Evolutionary conservation across 805 yeast genomes (phyloP), one percentile per base, ranked within the genome.

Genomic region (Saccharomycopsis selenospora): DNA sequence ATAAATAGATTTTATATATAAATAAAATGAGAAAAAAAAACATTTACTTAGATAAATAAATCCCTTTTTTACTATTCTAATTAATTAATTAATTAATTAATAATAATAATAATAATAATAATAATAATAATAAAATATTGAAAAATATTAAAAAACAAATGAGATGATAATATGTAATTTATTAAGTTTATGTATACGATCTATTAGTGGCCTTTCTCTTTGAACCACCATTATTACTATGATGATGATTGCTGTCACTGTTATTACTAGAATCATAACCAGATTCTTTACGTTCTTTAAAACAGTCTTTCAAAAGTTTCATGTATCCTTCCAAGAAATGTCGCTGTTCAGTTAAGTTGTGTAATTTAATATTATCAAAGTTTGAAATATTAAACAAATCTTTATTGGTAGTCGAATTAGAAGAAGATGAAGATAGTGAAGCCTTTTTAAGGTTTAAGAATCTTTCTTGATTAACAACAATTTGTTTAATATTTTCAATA

Each of bases 311-410:
- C 18, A 47, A 26, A 6, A 41, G 10, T 18, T 14, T 11, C 50
- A 47, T 42, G 46, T 42, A 47, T 13, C 30, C 26, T 42, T 42
- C 40, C 42, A 47, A 36, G 40, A 47, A 47, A 28, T 20, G 24
- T 29, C 42, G 27, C 27, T 47, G 50, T 7, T 24, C 25, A 13
- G 17, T n/a, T 24, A 47, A 42, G 33, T 47, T 42, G 13, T 47
- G 29, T 14, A 20, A 42, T 22, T 47, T 47, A 8, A 42, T 8
- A 6, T 17, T 30, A 17, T 11, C 18, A 30, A 17, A 47, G 3
- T 42, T 41, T 2, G 50, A 47, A 4, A 13, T 23, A 42, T 47
- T 47, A 23, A 20, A 17, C 18, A 22, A 41, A 18, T 7, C 4
- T 43, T 28, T 43, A 17, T 14, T 8, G 13, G 23, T 43, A 20